These are phyloP conservation scores for Kingdonia uniflora DNA, from an alignment of 164 flowering plant species.

Conservation along the genomic window DNA sequence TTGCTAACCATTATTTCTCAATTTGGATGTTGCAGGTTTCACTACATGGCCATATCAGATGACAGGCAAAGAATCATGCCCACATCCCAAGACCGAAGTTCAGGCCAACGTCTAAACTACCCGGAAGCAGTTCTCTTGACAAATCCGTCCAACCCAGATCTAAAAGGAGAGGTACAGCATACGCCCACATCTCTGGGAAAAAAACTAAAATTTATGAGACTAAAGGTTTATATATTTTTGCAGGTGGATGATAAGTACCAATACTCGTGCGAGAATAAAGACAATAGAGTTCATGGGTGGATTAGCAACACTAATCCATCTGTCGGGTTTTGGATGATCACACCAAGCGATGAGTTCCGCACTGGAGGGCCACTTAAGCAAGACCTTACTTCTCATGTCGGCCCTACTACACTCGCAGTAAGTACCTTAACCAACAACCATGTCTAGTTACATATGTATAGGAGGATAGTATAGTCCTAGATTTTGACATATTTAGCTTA, in stretches of 20 bases:
- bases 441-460: background rate
- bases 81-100: slow-evolving; percentile 60
- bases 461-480: background rate
- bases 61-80: slow-evolving; percentile 74
- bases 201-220: background rate
- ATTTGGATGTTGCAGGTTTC: slow-evolving; percentile 38
- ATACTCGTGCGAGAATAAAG: slow-evolving; percentile 58
- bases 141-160: slow-evolving; percentile 46
- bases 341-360: slow-evolving; percentile 77
- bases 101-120: slow-evolving; percentile 51
- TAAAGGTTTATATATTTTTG: background rate
- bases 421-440: slow-evolving; percentile 9
- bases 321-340: slow-evolving; percentile 81
- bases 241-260: slow-evolving; percentile 98
- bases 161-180: slow-evolving; percentile 63
- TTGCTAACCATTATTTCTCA: background rate
- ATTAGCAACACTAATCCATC: slow-evolving; percentile 36
- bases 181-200: background rate
- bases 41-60: slow-evolving; percentile 84
- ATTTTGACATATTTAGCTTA: background rate
- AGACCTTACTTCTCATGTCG: slow-evolving; percentile 78
- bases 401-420: slow-evolving; percentile 77
- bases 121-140: slow-evolving; percentile 77
- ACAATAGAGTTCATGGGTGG: slow-evolving; percentile 81
- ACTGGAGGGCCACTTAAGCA: slow-evolving; percentile 89